Conservation (phyloP, 495 filamentous ascomycete genomes). For the Ascodesmis nigricans region DNA sequence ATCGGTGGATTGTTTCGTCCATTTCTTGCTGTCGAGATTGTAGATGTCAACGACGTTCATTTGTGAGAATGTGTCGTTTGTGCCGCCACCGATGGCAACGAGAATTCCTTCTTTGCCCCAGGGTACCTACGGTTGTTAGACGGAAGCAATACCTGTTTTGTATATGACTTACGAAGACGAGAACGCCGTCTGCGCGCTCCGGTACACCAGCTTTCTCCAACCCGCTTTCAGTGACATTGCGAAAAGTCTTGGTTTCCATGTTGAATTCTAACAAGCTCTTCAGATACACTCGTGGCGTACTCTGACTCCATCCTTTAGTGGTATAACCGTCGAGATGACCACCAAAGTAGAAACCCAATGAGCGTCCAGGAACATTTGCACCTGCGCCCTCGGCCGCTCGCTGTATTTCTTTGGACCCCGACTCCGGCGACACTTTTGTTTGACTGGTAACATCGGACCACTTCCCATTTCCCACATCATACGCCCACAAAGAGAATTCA, state of each 20-base stretch:
- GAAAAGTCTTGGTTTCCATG: conserved; percentile 25
- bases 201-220: conserved; percentile 39
- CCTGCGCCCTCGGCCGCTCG: conserved; percentile 50
- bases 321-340: conserved; percentile 48
- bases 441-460: conserved; percentile 33
- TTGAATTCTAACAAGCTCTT: conserved; percentile 50
- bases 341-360: conserved; percentile 52
- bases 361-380: conserved; percentile 41
- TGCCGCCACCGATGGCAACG: conserved; percentile 47
- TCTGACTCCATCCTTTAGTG: conserved; percentile 43
- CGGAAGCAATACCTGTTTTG: too few relatives aligned
- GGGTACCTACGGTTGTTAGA: conserved; percentile 42
- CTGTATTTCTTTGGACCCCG: conserved; percentile 22
- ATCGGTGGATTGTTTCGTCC: conserved; percentile 52
- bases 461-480: conserved; percentile 31
- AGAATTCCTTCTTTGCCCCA: conserved; percentile 48
- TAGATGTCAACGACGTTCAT: conserved; percentile 56
- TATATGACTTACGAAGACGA: conserved; percentile 26
- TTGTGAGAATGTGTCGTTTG: conserved; percentile 34
- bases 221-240: conserved; percentile 50
- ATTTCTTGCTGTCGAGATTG: conserved; percentile 51
- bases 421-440: conserved; percentile 8
- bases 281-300: conserved; percentile 39
- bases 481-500: conserved; percentile 41
- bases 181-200: conserved; percentile 45